Percentiles rank a stretch among this genome's conserved stretches.
phyloP scores from a whole-genome alignment of 2,329 filamentous ascomycete species.

The Cladosporium phlei region DNA sequence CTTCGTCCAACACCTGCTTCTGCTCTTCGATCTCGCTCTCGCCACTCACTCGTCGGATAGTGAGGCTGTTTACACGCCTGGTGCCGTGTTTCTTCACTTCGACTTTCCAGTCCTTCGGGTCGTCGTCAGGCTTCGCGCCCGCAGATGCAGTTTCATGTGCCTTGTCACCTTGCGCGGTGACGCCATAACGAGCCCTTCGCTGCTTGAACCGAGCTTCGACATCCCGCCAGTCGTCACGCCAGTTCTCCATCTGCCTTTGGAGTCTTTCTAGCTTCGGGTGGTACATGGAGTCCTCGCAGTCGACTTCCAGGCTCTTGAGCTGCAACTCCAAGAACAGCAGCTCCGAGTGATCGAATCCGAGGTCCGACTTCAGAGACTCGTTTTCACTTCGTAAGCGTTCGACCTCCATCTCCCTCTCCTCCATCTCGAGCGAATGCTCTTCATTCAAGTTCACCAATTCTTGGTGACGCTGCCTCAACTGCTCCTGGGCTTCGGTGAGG shows the following conservation, averaged over 20 bases:
- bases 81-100: slow-evolving; percentile 22
- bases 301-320: slow-evolving; percentile 34
- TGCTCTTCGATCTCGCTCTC: slow-evolving; percentile 12
- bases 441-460: slow-evolving; percentile 32
- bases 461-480: slow-evolving; percentile 30
- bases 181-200: slow-evolving; percentile 28
- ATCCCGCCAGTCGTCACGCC: slow-evolving; percentile 34
- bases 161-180: slow-evolving; percentile 14
- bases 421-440: slow-evolving; percentile 25
- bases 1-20: neutral
- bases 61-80: slow-evolving; percentile 25
- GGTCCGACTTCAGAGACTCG: slow-evolving; percentile 32
- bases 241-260: slow-evolving; percentile 29
- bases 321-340: slow-evolving; percentile 38
- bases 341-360: slow-evolving; percentile 36
- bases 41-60: slow-evolving; percentile 22
- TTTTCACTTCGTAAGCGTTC: slow-evolving; percentile 34
- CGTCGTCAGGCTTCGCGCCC: slow-evolving; percentile 12
- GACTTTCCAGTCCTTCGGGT: slow-evolving; percentile 24
- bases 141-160: neutral
- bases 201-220: slow-evolving; percentile 30
- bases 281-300: slow-evolving; percentile 22
- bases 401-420: slow-evolving; percentile 29
- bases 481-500: slow-evolving; percentile 27
- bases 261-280: slow-evolving; percentile 16